Evolutionary conservation across 768 basidiomycete species (phyloP), one percentile per base, ranked within the genome.

Genomic region (Daedalea quercina): DNA sequence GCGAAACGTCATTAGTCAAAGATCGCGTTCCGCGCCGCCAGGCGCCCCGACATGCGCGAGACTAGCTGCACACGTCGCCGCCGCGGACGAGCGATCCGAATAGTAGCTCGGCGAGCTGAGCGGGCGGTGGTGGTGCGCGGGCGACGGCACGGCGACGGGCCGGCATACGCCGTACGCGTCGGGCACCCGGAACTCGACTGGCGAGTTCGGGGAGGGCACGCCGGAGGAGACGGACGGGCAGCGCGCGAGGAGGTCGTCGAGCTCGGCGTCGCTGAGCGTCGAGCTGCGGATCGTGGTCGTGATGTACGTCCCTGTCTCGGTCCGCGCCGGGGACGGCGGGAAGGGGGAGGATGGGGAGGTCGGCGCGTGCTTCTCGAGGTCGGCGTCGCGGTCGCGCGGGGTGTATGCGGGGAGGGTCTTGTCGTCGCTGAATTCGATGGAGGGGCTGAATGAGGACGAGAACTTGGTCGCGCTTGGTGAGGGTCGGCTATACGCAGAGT

Each of bases 381-480:
- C 19, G n/a, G 17, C 3, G 33, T 28, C 17, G 17, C 17, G 20
- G 31, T 37, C 41, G 37, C 20, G 24, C 8, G 37, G 50, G 40
- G 33, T 42, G 24, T 50, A 50, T 3, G 50, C 40, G 37, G 50
- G 50, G 22, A 42, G 35, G 4, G 40, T 42, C 24, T 42, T 24
- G 40, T 42, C 37, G 50, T 50, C 50, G 33, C 22, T 49, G 47
- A 49, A 17, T 17, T 49, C 47, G 35, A 49, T 35, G 15, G 25
- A 50, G 22, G 19, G 19, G 8, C 37, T 6, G 37, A 15, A 40
- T 6, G 37, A 40, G 19, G 37, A 40, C 19, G 37, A 40, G 37
- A 40, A 40, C 19, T 40, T 40, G 37, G 37, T 40, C 37, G 37
- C 15, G 37, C 37, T 40, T 15, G 15, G 37, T 3, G 37, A 40